Evolutionary conservation across 768 basidiomycete species (phyloP).

Genomic region (Cystofilobasidium ferigula): DNA sequence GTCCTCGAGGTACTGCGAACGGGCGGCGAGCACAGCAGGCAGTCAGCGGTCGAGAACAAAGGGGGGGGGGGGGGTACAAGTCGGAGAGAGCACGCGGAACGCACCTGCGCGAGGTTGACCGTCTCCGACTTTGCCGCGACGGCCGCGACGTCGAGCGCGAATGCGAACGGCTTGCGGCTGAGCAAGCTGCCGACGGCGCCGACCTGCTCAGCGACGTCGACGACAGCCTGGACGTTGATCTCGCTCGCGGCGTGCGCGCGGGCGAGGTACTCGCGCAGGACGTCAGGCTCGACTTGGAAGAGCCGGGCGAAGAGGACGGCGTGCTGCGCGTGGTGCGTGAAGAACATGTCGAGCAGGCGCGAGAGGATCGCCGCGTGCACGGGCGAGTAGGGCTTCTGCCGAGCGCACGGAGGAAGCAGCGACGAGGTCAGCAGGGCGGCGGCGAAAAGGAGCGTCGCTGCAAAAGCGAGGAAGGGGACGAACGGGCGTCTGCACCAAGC

Average conservation of each 20-base stretch:
- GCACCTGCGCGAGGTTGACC: conserved; percentile 66
- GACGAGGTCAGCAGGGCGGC: conserved; percentile 22
- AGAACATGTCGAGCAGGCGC: conserved; percentile 75
- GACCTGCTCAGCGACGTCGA: conserved; percentile 89
- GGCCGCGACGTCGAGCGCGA: conserved; percentile 87
- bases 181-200: conserved; percentile 84
- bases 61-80: background rate
- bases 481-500: conserved; percentile 78
- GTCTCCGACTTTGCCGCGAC: conserved; percentile 86
- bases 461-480: conserved; percentile 35
- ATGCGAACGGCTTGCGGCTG: conserved; percentile 74
- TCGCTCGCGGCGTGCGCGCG: conserved; percentile 87
- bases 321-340: conserved; percentile 84
- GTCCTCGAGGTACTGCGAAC: conserved; percentile 68
- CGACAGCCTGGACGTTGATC: conserved; percentile 81
- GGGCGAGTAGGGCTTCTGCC: conserved; percentile 74
- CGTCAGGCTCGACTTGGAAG: conserved; percentile 78
- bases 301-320: conserved; percentile 95
- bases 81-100: background rate
- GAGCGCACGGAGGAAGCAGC: conserved; percentile 34
- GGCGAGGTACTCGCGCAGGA: conserved; percentile 75
- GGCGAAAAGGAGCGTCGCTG: background rate
- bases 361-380: conserved; percentile 77
- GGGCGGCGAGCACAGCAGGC: background rate
- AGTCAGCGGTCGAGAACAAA: background rate